Evolutionary conservation across 2,329 filamentous ascomycete species (phyloP), one percentile per base, ranked within the genome.

Genomic region (Colletotrichum nymphaeae): DNA sequence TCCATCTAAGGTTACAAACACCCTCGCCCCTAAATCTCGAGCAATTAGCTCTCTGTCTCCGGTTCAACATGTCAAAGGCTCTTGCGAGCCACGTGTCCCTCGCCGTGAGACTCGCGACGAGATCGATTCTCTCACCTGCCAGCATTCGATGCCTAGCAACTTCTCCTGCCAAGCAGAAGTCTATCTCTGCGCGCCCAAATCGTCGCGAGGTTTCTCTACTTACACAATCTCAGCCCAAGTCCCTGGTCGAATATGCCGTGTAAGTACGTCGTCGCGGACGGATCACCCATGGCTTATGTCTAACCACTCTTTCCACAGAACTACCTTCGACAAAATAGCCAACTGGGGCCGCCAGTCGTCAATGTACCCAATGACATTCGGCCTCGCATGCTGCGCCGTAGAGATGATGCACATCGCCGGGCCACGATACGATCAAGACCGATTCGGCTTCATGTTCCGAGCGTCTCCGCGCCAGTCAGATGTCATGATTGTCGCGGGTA

Each of bases 391-490:
- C 88, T 97, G 94, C 83, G 94, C 93, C 83, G 86, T 97, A 80
- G 94, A 97, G 82, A 97, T 97, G 94, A 97, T 97, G 94, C 93
- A 95, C 82, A 88, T 95, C n/a, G 97, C 94, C 35, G 94, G 94
- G 73, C 94, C 94, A 16, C 93, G 94, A 49, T 97, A 97, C 89
- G 94, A 97, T 80, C 94, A 96, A 81, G 94, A 97, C 85, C 91
- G 94, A 42, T 88, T 96, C 72, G 94, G 94, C 75, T 97, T 97
- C 81, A 97, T 97, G 82, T 97, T 97, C 89, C 92, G 94, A 78
- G 94, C 94, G 70, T 96, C 94, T 12, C 94, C 94, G 2, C 92
- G 94, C 75, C 94, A 97, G 84, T 94, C 94, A 74, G 95, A 97
- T 83, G 93, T 97, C 76, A 97, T 97, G 94, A 96, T 97, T 78